phyloP scores from a whole-genome alignment of 371 early-diverging fungal genomes.

The Sporodiniella umbellata region DNA sequence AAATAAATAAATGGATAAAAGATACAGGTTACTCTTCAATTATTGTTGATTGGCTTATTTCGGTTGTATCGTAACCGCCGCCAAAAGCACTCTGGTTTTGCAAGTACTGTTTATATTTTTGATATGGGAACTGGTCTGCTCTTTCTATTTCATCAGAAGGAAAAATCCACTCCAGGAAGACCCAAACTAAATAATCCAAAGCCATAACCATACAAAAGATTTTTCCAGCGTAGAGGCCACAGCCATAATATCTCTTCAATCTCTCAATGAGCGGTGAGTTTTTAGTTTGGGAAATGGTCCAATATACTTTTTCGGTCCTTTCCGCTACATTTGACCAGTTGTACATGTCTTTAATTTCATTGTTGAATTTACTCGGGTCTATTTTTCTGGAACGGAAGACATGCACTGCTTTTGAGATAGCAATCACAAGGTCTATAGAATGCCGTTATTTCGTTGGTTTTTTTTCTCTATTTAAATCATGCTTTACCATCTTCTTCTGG shows the following conservation, averaged over 20 bases:
- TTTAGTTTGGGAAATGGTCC: constrained; percentile 58
- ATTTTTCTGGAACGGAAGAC: constrained; percentile 65
- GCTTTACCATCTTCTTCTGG: constrained; percentile 87
- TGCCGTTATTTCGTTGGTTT: not conserved
- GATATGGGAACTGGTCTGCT: constrained; percentile 64
- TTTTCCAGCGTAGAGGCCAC: constrained; percentile 92
- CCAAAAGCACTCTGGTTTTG: not conserved
- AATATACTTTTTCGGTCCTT: constrained; percentile 87
- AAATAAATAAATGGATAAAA: no score
- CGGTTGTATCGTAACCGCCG: not conserved
- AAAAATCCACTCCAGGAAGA: constrained; percentile 80
- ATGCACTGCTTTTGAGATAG: constrained; percentile 73
- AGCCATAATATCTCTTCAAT: constrained; percentile 80
- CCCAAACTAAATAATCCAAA: constrained; percentile 78
- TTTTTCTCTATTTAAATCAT: not conserved
- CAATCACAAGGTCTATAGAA: constrained; percentile 65
- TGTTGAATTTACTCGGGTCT: constrained; percentile 75
- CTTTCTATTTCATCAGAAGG: constrained; percentile 72
- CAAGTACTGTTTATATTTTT: constrained; percentile 45
- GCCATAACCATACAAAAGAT: constrained; percentile 88
- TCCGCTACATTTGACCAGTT: constrained; percentile 94
- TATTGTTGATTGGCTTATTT: not conserved
- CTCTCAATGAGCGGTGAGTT: constrained; percentile 82
- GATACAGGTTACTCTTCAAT: not conserved
- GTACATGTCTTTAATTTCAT: constrained; percentile 89